Percentiles rank a stretch among this genome's conserved stretches.
Evolutionary conservation across 139 green algal genomes (phyloP).

Genomic region (Coelastrella sp.): DNA sequence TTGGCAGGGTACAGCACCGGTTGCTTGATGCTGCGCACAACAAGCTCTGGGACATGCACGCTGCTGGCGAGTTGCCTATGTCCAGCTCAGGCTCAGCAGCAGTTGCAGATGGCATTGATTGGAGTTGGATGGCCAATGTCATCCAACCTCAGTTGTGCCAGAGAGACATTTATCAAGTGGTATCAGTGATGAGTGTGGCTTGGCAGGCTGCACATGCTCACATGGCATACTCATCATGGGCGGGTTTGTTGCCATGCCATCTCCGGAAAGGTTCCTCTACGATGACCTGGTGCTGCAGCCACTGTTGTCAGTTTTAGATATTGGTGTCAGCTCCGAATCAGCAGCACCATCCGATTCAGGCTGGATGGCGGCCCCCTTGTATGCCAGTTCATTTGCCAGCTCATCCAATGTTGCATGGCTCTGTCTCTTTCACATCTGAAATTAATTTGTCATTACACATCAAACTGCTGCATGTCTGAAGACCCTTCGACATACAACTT

Average conservation of each 20-base stretch:
- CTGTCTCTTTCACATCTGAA: no score
- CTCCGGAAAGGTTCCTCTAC: slow-evolving; percentile 13
- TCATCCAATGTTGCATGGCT: no score
- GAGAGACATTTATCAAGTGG: neutral
- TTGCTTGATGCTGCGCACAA: neutral
- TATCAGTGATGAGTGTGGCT: slow-evolving; percentile 16
- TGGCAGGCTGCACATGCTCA: neutral
- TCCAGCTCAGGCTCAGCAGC: neutral
- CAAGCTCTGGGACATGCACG: neutral
- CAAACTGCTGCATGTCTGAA: no score
- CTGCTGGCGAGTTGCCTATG: neutral
- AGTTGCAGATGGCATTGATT: neutral
- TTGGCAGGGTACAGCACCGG: neutral
- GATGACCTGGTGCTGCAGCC: neutral
- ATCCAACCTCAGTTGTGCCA: neutral
- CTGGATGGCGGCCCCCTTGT: no score
- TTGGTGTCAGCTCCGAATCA: no score
- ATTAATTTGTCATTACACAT: no score
- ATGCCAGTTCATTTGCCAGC: no score
- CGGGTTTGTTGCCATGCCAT: neutral
- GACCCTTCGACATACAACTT: no score
- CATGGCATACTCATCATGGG: neutral
- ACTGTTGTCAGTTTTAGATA: neutral
- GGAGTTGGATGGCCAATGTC: slow-evolving; percentile 1
- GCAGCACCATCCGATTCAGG: no score